phyloP scores from a whole-genome alignment of 2,329 filamentous ascomycete species.

The Periconia digitata region DNA sequence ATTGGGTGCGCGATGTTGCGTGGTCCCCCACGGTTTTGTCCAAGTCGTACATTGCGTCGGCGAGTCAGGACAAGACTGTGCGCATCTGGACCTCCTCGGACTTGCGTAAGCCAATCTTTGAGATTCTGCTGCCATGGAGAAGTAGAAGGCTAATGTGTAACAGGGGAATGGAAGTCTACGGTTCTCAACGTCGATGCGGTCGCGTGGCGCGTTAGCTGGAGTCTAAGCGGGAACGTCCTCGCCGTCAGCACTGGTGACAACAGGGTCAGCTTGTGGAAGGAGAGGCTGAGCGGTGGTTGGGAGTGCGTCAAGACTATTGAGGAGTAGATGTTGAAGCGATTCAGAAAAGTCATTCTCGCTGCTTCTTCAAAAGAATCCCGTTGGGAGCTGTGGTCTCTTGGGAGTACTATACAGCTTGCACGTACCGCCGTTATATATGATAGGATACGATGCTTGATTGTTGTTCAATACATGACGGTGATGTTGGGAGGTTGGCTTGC shows the following conservation, averaged over 20 bases:
- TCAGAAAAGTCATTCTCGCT: not conserved
- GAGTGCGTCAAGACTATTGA: slow-evolving; percentile 96
- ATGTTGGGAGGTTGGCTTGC: too few relatives aligned
- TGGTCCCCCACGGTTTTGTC: slow-evolving; percentile 95
- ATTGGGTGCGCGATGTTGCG: slow-evolving; percentile 97
- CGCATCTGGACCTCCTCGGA: slow-evolving; percentile 80
- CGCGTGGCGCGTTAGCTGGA: slow-evolving; percentile 97
- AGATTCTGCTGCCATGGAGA: not conserved
- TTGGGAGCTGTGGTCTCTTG: too few relatives aligned
- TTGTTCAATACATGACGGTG: too few relatives aligned
- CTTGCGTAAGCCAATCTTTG: slow-evolving; percentile 28
- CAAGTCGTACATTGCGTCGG: slow-evolving; percentile 95
- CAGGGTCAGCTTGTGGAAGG: slow-evolving; percentile 97
- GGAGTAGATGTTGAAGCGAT: slow-evolving; percentile 56
- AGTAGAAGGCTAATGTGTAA: slow-evolving; percentile 47
- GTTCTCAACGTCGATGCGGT: slow-evolving; percentile 84
- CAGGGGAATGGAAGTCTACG: slow-evolving; percentile 79
- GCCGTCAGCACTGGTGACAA: slow-evolving; percentile 94
- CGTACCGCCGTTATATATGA: too few relatives aligned
- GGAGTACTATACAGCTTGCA: too few relatives aligned
- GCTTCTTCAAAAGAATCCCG: too few relatives aligned
- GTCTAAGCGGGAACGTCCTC: slow-evolving; percentile 91
- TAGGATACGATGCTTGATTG: too few relatives aligned
- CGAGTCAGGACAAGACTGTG: slow-evolving; percentile 94
- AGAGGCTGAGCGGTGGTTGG: slow-evolving; percentile 95